Base-by-base conservation (phyloP, 164 flowering plant species). In the Stephania japonica region DNA sequence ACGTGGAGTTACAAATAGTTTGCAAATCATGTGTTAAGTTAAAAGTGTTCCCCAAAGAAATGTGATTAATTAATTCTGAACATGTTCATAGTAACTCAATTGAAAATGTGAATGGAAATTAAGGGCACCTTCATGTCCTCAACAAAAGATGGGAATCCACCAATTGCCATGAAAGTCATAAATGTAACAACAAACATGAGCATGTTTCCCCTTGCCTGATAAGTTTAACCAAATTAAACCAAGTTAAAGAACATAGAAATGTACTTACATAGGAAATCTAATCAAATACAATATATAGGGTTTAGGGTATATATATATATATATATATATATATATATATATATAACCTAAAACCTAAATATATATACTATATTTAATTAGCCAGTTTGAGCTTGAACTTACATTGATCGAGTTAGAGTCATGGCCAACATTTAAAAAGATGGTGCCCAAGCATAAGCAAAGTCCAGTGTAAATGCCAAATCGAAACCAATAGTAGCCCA, bases 401-500 rank as follows among this genome's bases (percentile, higher is more conserved):
- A 86, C 89, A 78, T 84, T 81, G 78, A 85, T 85, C 24, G 88
- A 83, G 38, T 71, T 72, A 42, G 50, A 75, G 56, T 65, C 26
- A 8, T 10, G 62, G 9, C 90, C 93, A 38, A 88, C 53, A 42
- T 84, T 63, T 56, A 72, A 79, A 69, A 73, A 91, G 42, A 89
- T 72, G 27, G 84, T 88, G 7, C 97, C 92, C 4, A 83, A 62
- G 70, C 86, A 80, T 50, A 85, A 27, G 26, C 75, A 78, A 3
- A 87, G 42, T 1, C 75, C 76, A 26, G 84, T 71, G 71, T 84
- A 83, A 41, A 85, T 73, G 26, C 69, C 82, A 11, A 84, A 67
- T 19, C 87, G 83, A 42, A 89, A 23, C 93, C 97, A 89, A 70
- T 83, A 88, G 76, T 89, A 91, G 19, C 95, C 92, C 7, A 83